Percentiles rank a stretch among this genome's conserved stretches.
Conservation (phyloP, 208 protist genomes). For the Trypanosoma platydactyli region DNA sequence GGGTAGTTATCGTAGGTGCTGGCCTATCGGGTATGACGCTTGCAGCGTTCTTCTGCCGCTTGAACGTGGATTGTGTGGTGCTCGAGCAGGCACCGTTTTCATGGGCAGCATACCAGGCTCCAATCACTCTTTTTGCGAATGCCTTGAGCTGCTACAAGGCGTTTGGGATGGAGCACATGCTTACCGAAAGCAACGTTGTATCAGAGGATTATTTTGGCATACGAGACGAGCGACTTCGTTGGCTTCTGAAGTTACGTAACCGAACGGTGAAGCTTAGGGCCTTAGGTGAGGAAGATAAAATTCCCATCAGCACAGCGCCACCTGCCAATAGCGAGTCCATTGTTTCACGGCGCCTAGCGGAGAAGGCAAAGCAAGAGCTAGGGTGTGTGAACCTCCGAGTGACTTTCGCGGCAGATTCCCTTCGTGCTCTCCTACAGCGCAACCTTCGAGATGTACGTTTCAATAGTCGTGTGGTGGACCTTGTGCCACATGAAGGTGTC, state of each 20-base stretch:
- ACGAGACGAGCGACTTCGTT: constrained; percentile 43
- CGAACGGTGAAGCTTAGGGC: constrained; percentile 46
- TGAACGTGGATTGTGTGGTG: constrained; percentile 88
- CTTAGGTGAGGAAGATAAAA: constrained; percentile 62
- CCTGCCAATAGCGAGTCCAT: constrained; percentile 83
- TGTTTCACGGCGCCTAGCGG: constrained; percentile 68
- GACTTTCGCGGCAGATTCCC: constrained; percentile 52
- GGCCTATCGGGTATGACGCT: constrained; percentile 82
- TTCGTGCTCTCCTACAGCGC: constrained; percentile 61
- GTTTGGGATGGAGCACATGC: constrained; percentile 72
- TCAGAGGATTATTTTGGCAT: constrained; percentile 77
- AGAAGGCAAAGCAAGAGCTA: constrained; percentile 64
- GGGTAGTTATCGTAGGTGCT: constrained; percentile 86
- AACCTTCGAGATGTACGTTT: constrained; percentile 77
- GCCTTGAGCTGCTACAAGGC: constrained; percentile 89
- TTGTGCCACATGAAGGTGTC: constrained; percentile 78
- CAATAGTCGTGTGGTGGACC: constrained; percentile 64
- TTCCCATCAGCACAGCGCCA: constrained; percentile 78
- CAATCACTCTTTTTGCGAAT: constrained; percentile 82
- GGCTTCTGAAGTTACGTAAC: constrained; percentile 70
- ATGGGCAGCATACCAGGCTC: constrained; percentile 54
- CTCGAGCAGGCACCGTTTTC: constrained; percentile 80
- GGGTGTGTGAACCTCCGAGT: constrained; percentile 74
- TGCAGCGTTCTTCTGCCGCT: constrained; percentile 68
- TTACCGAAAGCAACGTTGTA: constrained; percentile 37